Percentiles rank a stretch among this genome's conserved stretches.
These are phyloP conservation scores for Dactylellina drechsleri DNA, from an alignment of 2,329 filamentous ascomycete species.

Conservation along the genomic window DNA sequence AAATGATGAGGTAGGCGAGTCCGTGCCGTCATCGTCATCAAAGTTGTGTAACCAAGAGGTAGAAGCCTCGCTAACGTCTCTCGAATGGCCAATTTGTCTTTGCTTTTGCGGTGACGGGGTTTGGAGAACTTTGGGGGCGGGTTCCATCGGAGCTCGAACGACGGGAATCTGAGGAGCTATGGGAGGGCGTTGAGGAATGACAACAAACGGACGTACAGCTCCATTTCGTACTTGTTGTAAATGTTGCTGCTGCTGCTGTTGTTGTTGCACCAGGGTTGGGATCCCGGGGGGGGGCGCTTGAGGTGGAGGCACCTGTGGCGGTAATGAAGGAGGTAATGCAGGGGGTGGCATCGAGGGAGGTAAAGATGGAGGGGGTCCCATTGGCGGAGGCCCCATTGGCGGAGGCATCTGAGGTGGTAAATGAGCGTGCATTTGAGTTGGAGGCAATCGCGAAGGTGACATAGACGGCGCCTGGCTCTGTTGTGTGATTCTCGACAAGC, in stretches of 20 bases:
- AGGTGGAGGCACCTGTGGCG: constrained; percentile 43
- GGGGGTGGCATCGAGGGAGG: constrained; percentile 17
- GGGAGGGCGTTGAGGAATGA: constrained; percentile 30
- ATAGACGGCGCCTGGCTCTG: constrained; percentile 21
- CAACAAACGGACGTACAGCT: constrained; percentile 35
- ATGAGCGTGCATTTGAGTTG: constrained; percentile 21
- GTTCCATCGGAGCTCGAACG: constrained; percentile 29
- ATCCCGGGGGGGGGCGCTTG: constrained; percentile 44
- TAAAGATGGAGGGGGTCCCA: constrained; percentile 14
- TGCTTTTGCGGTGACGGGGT: constrained; percentile 52
- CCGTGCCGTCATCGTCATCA: constrained; percentile 86
- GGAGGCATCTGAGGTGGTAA: constrained; percentile 46
- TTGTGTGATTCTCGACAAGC: constrained; percentile 22
- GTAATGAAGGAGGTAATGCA: background rate
- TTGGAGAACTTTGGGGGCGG: constrained; percentile 36
- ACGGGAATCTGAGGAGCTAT: constrained; percentile 20
- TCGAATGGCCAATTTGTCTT: constrained; percentile 56
- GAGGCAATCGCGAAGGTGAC: constrained; percentile 26
- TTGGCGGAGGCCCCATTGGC: constrained; percentile 13
- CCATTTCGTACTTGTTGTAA: constrained; percentile 33
- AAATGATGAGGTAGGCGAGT: constrained; percentile 78
- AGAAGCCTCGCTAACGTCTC: constrained; percentile 73
- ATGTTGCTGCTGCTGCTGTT: constrained; percentile 28
- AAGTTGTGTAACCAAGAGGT: constrained; percentile 95
- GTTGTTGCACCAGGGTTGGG: constrained; percentile 15